Evolutionary conservation across 108 stramenopile genomes (phyloP).

Genomic region (Parmales sp.): DNA sequence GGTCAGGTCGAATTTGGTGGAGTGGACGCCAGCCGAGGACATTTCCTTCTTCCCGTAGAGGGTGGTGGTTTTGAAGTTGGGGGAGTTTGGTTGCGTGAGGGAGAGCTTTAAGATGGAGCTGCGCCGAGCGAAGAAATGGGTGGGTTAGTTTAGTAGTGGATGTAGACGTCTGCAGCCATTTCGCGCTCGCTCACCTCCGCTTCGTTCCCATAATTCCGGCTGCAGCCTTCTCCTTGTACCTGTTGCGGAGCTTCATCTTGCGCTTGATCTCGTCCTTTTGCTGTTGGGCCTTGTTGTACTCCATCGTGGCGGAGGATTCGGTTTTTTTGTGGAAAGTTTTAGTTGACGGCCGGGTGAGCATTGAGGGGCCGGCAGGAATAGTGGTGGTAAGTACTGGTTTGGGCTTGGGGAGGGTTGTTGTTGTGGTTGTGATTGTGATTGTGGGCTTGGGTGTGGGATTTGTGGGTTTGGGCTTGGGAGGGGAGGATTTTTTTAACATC

Average conservation of each 20-base stretch:
- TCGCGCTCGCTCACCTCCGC: neutral
- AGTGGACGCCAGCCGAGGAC: too few species aligned
- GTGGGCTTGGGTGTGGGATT: too few species aligned
- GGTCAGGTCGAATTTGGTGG: neutral
- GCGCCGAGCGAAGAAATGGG: neutral
- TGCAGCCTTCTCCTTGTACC: neutral
- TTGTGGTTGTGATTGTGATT: too few species aligned
- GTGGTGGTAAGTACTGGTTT: too few species aligned
- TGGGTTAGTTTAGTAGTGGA: neutral
- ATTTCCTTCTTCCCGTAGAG: too few species aligned
- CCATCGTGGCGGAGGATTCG: neutral
- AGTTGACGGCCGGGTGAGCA: too few species aligned
- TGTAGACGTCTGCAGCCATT: neutral
- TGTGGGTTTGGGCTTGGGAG: too few species aligned
- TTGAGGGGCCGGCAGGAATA: too few species aligned
- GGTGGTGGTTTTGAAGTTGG: neutral
- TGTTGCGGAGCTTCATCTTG: constrained; percentile 6
- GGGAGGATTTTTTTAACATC: too few species aligned
- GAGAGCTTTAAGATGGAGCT: neutral
- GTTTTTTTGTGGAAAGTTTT: too few species aligned
- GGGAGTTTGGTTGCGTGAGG: neutral
- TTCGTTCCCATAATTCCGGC: neutral
- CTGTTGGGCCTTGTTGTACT: neutral
- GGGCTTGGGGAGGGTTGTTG: too few species aligned
- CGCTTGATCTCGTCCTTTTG: neutral